phyloP scores from a whole-genome alignment of 371 early-diverging fungal species.

The Scutellospora calospora region DNA sequence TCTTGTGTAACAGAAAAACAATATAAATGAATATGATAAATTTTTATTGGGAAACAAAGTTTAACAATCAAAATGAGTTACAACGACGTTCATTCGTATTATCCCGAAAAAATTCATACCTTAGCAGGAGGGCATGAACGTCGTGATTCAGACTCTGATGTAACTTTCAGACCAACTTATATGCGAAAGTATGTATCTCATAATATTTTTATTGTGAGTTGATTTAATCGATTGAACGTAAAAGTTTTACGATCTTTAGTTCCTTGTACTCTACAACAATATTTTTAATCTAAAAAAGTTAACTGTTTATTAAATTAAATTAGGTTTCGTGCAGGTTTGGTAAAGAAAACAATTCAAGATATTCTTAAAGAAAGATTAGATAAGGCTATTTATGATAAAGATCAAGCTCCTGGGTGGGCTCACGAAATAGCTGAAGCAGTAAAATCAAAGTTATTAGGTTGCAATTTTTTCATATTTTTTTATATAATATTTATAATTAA shows the following conservation, averaged over 20 bases:
- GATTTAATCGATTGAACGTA: not conserved
- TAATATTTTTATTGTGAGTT: no score
- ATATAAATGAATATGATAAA: no score
- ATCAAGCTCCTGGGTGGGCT: slow-evolving; percentile 62
- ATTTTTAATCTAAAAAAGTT: no score
- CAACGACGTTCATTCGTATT: not conserved
- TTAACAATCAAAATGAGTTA: slow-evolving; percentile 2
- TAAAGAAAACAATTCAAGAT: slow-evolving; percentile 63
- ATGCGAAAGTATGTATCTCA: not conserved
- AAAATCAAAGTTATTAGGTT: slow-evolving; percentile 70
- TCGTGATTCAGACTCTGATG: not conserved
- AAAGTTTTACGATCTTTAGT: not conserved
- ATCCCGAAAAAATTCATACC: not conserved
- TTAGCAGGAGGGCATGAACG: not conserved
- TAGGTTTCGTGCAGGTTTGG: slow-evolving; percentile 68
- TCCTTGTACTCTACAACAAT: no score
- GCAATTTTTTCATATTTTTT: not conserved
- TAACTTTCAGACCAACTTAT: not conserved
- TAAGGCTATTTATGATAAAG: slow-evolving; percentile 62
- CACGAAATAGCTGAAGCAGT: slow-evolving; percentile 71
- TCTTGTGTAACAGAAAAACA: no score
- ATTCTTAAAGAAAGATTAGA: slow-evolving; percentile 61
- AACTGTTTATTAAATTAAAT: not conserved
- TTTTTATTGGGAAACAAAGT: no score
- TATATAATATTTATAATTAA: not conserved